Conservation (phyloP, 345 rosid species). For the Hirschfeldia incana region DNA sequence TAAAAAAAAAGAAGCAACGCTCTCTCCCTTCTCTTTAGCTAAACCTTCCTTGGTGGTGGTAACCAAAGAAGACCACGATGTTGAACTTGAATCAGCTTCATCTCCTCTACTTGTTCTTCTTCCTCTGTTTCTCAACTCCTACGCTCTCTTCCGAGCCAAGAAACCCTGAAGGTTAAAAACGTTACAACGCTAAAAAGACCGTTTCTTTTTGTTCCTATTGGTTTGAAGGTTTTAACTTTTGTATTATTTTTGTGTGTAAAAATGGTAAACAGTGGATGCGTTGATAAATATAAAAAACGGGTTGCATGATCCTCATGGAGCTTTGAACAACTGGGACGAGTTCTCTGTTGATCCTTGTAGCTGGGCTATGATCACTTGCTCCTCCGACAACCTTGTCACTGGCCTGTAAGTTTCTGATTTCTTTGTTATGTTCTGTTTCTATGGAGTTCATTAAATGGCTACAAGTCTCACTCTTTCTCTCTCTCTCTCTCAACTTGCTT, state of each 20-base stretch:
- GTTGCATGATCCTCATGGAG: conserved; percentile 80
- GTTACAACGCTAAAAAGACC: not conserved
- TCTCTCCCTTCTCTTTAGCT: conserved; percentile 30
- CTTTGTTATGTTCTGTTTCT: not conserved
- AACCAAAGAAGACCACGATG: conserved; percentile 10
- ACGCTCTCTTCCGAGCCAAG: conserved; percentile 72
- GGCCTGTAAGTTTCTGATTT: conserved; percentile 54
- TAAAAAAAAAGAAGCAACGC: conserved; percentile 9
- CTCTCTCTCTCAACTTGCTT: conserved; percentile 10
- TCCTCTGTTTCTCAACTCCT: conserved; percentile 33
- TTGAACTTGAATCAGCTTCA: conserved; percentile 14
- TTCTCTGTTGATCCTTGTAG: conserved; percentile 97
- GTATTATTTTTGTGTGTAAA: not conserved
- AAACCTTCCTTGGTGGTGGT: conserved; percentile 8
- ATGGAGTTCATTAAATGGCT: conserved; percentile 30
- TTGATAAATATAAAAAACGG: conserved; percentile 58
- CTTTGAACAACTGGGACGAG: conserved; percentile 86
- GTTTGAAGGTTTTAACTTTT: not conserved
- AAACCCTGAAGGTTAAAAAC: conserved; percentile 76
- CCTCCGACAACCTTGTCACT: conserved; percentile 73
- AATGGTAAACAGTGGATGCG: conserved; percentile 63
- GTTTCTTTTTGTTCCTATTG: not conserved
- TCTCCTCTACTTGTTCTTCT: conserved; percentile 31
- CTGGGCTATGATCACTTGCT: conserved; percentile 97
- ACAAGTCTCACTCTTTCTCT: conserved; percentile 1